Percentiles rank a stretch among this genome's conserved stretches.
Conservation (phyloP, 805 yeast genomes). For the Kodamaea kakaduensis region DNA sequence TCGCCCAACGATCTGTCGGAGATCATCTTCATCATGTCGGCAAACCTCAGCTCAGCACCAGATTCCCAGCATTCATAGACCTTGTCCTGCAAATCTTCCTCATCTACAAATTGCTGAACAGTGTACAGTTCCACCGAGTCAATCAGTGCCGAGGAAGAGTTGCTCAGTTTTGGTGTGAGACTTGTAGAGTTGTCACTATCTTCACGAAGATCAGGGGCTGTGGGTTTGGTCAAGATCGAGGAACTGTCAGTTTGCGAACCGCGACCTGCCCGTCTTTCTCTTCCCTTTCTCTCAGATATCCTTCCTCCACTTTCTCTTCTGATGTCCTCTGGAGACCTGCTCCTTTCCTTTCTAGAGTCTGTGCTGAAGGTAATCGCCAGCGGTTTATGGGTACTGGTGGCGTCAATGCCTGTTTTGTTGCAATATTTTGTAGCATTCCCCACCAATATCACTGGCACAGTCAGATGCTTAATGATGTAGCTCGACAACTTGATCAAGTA, state of each 20-base stretch:
- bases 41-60: slow-evolving; percentile 8
- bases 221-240: too few relatives aligned
- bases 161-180: slow-evolving; percentile 6
- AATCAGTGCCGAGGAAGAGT: slow-evolving; percentile 6
- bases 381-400: slow-evolving; percentile 1
- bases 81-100: slow-evolving; percentile 5
- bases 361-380: slow-evolving; percentile 2
- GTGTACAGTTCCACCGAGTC: slow-evolving; percentile 8
- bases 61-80: slow-evolving; percentile 1
- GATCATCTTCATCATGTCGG: slow-evolving; percentile 19
- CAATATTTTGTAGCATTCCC: slow-evolving; percentile 26
- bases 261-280: too few relatives aligned
- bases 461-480: slow-evolving; percentile 35
- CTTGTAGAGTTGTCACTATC: slow-evolving; percentile 2
- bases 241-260: too few relatives aligned
- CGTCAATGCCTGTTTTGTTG: slow-evolving; percentile 9
- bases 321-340: neutral
- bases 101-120: slow-evolving; percentile 4
- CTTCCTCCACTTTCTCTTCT: neutral
- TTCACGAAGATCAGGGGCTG: too few relatives aligned
- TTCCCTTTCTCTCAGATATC: too few relatives aligned
- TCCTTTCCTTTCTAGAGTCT: too few relatives aligned
- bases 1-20: slow-evolving; percentile 28
- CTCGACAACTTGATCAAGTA: slow-evolving; percentile 35
- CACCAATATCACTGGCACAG: slow-evolving; percentile 37